Evolutionary conservation across 2,329 filamentous ascomycete species (phyloP), one percentile per base, ranked within the genome.

Genomic region (Scedosporium minutisporum): DNA sequence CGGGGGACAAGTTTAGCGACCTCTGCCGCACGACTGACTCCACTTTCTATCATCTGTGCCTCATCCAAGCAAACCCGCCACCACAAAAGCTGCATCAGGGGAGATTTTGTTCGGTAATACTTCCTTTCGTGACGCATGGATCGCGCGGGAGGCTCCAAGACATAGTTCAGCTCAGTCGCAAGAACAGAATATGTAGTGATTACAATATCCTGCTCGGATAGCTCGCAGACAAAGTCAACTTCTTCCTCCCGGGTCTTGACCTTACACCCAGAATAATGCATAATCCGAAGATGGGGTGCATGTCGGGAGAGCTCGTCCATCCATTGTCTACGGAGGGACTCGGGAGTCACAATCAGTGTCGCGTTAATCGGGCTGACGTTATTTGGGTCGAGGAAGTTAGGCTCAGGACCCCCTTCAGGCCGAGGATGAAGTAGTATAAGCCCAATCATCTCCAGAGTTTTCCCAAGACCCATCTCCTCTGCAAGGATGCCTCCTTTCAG

Each of bases 31-130:
- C 91, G 87, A 68, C 86, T 93, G 3, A 96, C 87, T 41, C 92
- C 91, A 66, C 85, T 93, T 71, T 97, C 93, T 51, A 97, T 87
- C 89, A 96, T 96, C 70, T 99, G 95, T 0, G 93, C 87, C 77
- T 87, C 92, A 64, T 89, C 87, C 1, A 89, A 79, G 62, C 86
- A 87, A 1, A 96, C 84, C 51, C 93, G 83, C 91, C 92, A 97
- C 92, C 91, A 97, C 1, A 82, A 85, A 18, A 97, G 84, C 67
- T 89, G 84, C 9, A 93, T 86, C 6, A 97, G 78, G 0, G 93
- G 93, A 4, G 91, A 95, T 60, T 81, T 87, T 2, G 82, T 80
- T 29, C 87, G 81, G 64, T 86, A 79, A 62, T 90, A 88, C 63
- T 83, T 85, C 67, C 87, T 85, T 62, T 82, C 79, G 6, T 87